Conservation (phyloP, 2,329 filamentous ascomycete species). For the Xylaria sp. region DNA sequence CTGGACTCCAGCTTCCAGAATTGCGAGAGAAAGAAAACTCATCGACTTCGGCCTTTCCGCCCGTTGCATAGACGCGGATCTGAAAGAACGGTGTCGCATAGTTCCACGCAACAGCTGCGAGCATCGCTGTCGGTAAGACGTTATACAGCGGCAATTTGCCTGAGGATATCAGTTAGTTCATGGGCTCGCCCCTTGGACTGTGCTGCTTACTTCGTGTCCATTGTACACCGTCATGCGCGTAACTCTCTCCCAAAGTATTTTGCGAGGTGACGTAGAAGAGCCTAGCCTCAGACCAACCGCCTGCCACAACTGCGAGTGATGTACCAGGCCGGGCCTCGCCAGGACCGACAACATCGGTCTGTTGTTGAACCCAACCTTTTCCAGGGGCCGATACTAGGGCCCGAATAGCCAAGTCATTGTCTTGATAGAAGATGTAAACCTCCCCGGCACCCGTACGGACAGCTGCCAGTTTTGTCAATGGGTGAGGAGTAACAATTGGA, state of each 20-base stretch:
- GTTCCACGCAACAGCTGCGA: constrained; percentile 33
- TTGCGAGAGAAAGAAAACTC: constrained; percentile 26
- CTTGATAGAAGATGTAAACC: too few relatives aligned
- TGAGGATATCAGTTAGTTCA: neutral
- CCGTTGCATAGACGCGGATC: constrained; percentile 32
- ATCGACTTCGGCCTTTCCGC: constrained; percentile 20
- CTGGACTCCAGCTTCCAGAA: constrained; percentile 9
- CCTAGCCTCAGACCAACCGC: constrained; percentile 4
- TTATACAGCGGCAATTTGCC: constrained; percentile 10
- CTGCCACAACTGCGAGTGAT: neutral
- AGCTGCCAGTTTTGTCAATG: neutral
- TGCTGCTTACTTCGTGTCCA: neutral
- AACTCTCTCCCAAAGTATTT: neutral
- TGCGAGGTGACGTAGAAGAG: constrained; percentile 5
- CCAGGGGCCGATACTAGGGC: too few relatives aligned
- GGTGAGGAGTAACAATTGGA: neutral
- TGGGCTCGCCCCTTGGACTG: neutral
- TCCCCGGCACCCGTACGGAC: too few relatives aligned
- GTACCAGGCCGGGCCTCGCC: too few relatives aligned
- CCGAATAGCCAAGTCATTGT: too few relatives aligned
- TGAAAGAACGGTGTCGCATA: constrained; percentile 34
- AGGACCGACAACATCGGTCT: too few relatives aligned
- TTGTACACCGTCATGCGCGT: neutral
- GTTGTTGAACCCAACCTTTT: too few relatives aligned
- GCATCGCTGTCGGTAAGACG: constrained; percentile 26